Base-by-base conservation (phyloP, 495 filamentous ascomycete species). In the Podospora fimiseda region DNA sequence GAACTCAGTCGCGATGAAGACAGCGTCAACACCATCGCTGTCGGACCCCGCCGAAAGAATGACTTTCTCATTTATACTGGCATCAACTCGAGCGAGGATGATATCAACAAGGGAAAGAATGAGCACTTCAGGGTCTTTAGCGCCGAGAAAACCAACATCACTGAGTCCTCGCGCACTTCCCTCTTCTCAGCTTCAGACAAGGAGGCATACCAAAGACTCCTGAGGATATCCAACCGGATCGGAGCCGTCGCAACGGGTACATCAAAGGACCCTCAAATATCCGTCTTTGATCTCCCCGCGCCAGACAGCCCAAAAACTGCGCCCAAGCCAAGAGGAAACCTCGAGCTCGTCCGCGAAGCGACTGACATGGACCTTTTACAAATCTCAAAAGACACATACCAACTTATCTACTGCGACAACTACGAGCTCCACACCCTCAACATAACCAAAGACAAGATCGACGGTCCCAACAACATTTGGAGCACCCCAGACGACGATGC, bases 1-100 rank as follows among this genome's bases (percentile, higher is more conserved):
- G 85, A 89, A 27, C 80, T 96, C 50, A 89, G 86, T 59, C 78
- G 81, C 60, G 82, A 95, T 61, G 93, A 96, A 70, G 93, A 98
- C 74, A 94, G 86, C 40, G 89, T 95, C 58, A 91, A 85, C 52
- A 87, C 86, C 37, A 74, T 97, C 42, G 89, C 82, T 20, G 78
- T 82, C 52, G 80, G 85, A 33, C 69, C 80, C 44, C 67, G 71
- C 24, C 75, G 71, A 44, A 78, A 78, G 42, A 71, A 71, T 44
- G 74, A 76, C n/a, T 72, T 84, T 21, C 70, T 82, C 51, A 74
- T 86, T n/a, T 81, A 87, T 48, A 84, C 88, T 8, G 92, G 93
- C 40, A 86, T 96, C 68, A 96, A 96, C 67, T 94, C 89, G 49
- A 86, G 85, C 43, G 73, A 80, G 23, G 75, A 69, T 1, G 81